phyloP scores from a whole-genome alignment of 2,329 filamentous ascomycete species.

The Cytospora piceae region DNA sequence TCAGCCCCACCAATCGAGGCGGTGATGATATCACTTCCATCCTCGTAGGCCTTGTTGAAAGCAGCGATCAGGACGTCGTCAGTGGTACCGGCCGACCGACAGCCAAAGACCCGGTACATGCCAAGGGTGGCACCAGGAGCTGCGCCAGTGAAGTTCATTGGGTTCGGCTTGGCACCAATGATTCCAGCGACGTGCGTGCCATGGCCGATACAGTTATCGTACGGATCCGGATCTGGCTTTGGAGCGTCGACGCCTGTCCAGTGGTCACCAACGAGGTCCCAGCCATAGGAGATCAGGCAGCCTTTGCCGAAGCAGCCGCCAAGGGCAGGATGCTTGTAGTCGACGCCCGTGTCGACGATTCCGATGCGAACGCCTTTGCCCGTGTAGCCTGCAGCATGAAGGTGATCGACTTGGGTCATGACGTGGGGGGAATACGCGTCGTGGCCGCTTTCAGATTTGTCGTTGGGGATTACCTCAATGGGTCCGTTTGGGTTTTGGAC shows the following conservation, averaged over 20 bases:
- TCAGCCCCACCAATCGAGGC: conserved; percentile 36
- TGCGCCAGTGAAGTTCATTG: conserved; percentile 45
- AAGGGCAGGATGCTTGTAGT: conserved; percentile 55
- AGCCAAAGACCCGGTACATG: conserved; percentile 46
- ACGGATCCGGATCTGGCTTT: conserved; percentile 46
- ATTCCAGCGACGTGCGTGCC: conserved; percentile 52
- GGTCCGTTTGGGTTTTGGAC: conserved; percentile 3
- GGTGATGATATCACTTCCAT: conserved; percentile 43
- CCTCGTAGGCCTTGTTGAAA: conserved; percentile 48
- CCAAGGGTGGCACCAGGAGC: conserved; percentile 47
- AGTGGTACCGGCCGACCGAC: conserved; percentile 30
- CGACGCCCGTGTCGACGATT: conserved; percentile 47
- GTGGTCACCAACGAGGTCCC: conserved; percentile 51
- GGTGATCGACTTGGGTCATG: conserved; percentile 44
- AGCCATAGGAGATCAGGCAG: conserved; percentile 51
- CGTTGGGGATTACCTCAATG: background rate
- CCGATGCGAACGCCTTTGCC: conserved; percentile 50
- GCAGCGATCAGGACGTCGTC: conserved; percentile 48
- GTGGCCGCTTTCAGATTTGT: conserved; percentile 1
- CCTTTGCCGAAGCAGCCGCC: conserved; percentile 57
- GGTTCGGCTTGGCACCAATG: conserved; percentile 48
- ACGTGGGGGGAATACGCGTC: conserved; percentile 35
- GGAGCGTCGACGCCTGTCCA: conserved; percentile 32
- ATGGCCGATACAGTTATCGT: conserved; percentile 44
- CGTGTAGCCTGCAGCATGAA: conserved; percentile 49